phyloP scores from a whole-genome alignment of 1,284 basidiomycete species.

The Leccinum subrobustum region DNA sequence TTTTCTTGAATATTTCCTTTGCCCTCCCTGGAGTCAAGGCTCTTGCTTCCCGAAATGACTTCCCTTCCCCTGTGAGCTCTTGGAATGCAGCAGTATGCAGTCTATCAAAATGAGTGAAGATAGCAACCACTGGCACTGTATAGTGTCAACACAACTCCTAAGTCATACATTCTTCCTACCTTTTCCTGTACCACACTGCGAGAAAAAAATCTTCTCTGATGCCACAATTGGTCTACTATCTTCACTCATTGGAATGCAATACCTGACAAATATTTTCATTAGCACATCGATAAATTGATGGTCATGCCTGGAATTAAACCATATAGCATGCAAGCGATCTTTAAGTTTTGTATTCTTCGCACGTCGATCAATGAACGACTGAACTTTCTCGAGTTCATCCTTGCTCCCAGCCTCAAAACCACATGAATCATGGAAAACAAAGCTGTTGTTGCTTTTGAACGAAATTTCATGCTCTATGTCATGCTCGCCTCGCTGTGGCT shows the following conservation, averaged over 20 bases:
- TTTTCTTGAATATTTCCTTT: neutral
- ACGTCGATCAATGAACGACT: neutral
- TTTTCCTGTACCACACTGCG: no score
- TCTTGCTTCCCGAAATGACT: neutral
- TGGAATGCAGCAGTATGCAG: neutral
- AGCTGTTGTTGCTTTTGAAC: conserved; percentile 19
- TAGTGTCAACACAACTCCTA: no score
- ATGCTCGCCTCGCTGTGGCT: conserved; percentile 31
- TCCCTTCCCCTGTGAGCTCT: neutral
- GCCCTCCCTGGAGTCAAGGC: neutral
- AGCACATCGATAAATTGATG: neutral
- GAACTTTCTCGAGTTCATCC: neutral
- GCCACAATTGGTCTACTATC: neutral
- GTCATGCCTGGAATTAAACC: neutral
- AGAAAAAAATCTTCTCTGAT: no score
- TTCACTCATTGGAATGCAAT: neutral
- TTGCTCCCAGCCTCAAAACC: conserved; percentile 9
- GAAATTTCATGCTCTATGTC: conserved; percentile 32
- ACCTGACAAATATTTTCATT: no score
- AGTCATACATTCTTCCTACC: no score
- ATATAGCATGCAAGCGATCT: neutral
- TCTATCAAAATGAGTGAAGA: no score
- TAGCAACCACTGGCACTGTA: no score
- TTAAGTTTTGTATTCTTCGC: neutral
- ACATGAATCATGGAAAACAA: conserved; percentile 33